phyloP scores from a whole-genome alignment of 2,329 filamentous ascomycete genomes.

The Periconia sp. region DNA sequence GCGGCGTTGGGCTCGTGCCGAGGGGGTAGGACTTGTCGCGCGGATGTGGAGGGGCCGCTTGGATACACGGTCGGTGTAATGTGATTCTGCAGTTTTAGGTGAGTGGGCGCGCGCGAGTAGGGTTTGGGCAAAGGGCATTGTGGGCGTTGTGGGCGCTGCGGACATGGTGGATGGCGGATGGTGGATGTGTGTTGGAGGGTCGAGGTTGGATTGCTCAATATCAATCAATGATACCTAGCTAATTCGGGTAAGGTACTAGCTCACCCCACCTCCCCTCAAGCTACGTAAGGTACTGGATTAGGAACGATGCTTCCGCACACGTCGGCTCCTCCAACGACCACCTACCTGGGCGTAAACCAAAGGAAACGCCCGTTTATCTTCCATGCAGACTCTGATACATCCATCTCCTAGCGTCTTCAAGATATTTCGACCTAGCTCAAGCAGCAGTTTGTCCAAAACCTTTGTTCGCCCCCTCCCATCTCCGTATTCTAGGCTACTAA shows the following conservation, averaged over 20 bases:
- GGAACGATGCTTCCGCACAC: no score
- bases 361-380: background rate
- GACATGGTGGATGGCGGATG: background rate
- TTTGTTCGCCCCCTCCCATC: background rate
- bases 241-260: no score
- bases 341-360: no score
- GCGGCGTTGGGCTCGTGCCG: constrained; percentile 41
- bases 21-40: constrained; percentile 68
- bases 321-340: no score
- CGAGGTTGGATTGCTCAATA: no score
- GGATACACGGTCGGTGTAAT: constrained; percentile 81
- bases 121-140: constrained; percentile 41
- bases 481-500: background rate
- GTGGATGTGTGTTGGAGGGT: background rate
- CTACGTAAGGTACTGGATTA: no score
- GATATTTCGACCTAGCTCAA: background rate
- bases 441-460: background rate
- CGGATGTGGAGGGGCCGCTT: constrained; percentile 79
- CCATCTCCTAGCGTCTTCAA: background rate
- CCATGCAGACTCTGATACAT: background rate
- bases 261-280: no score
- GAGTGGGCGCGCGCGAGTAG: constrained; percentile 80
- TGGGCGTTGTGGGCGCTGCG: constrained; percentile 1
- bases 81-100: constrained; percentile 67
- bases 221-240: no score